Base-by-base conservation (phyloP, 345 rosid genomes). In the Gossypium turneri region DNA sequence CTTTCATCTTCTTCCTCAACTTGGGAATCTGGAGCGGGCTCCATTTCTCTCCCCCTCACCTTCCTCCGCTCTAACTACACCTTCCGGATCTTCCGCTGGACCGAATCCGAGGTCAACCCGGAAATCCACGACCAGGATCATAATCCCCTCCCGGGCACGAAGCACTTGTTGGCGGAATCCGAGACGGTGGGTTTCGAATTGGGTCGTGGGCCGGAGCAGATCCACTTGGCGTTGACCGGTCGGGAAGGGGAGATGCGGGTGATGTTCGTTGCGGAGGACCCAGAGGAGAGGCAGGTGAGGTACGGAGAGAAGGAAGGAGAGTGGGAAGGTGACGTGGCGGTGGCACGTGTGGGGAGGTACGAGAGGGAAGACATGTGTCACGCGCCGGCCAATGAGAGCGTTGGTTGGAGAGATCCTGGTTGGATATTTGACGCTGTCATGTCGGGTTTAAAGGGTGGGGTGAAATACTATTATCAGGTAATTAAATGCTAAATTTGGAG, bases 371-470 rank as follows among this genome's bases (percentile, higher is more conserved):
- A 90, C 53, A 82, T 94, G 97, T 92, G 97, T 59, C 89, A 92
- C 75, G 77, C 80, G n/a, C 97, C 97, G 2, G 98, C 98, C 10
- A 94, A 94, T 70, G 38, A 79, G 2, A 84, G 89, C 2, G n/a
- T 83, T 25, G 97, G 94, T 60, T 92, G 98, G 97, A 90, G 98
- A 75, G 98, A 94, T 85, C 97, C 97, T 7, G 97, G 98, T 25
- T 94, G 97, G 97, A 84, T 83, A 24, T 88, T 90, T 61, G 91
- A 90, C 59, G 90, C 77, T 0, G 88, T 94, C 47, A 88, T 94
- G 85, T 78, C 76, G 76, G 76, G 79, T 73, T 68, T 94, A 76
- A 88, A 90, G 81, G 79, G 67, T 38, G 97, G 97, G 9, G 56
- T 84, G 11, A 86, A 85, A 73, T 92, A 90, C 60, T 89, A 65